phyloP scores from a whole-genome alignment of 2,329 filamentous ascomycete genomes.

The Diplodia seriata region DNA sequence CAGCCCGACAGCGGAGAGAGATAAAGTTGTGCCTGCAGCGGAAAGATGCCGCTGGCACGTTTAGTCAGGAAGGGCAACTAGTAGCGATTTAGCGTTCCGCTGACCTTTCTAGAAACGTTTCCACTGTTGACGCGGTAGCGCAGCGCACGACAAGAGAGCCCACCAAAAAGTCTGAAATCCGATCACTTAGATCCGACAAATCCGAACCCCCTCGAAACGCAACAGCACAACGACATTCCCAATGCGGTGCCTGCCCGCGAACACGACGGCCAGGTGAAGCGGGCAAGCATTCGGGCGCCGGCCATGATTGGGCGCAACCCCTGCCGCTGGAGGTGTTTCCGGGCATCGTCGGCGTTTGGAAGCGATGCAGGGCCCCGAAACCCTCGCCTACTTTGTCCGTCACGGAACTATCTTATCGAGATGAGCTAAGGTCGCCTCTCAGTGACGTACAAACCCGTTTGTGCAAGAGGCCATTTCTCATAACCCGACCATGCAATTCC shows the following conservation, averaged over 20 bases:
- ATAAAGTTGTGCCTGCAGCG: not conserved
- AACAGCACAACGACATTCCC: no score
- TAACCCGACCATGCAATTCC: not conserved
- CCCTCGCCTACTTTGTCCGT: not conserved
- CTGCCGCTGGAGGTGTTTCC: not conserved
- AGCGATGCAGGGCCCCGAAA: not conserved
- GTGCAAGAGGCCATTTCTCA: not conserved
- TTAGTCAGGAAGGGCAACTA: not conserved
- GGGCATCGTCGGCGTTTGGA: not conserved
- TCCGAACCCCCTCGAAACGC: not conserved
- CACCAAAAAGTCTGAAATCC: not conserved
- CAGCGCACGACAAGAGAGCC: not conserved
- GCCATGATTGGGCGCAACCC: not conserved
- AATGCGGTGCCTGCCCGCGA: no score
- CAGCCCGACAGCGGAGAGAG: not conserved
- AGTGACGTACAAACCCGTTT: slow-evolving; percentile 15
- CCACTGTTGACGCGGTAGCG: not conserved
- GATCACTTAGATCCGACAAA: slow-evolving; percentile 9
- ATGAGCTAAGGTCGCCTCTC: not conserved
- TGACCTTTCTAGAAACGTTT: not conserved
- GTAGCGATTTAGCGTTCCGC: not conserved
- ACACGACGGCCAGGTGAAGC: no score
- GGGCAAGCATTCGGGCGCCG: no score
- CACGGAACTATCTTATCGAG: slow-evolving; percentile 26
- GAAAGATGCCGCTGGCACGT: not conserved